Evolutionary conservation across 148 eudicot species (phyloP).

Genomic region (Camellia lanceoleosa): DNA sequence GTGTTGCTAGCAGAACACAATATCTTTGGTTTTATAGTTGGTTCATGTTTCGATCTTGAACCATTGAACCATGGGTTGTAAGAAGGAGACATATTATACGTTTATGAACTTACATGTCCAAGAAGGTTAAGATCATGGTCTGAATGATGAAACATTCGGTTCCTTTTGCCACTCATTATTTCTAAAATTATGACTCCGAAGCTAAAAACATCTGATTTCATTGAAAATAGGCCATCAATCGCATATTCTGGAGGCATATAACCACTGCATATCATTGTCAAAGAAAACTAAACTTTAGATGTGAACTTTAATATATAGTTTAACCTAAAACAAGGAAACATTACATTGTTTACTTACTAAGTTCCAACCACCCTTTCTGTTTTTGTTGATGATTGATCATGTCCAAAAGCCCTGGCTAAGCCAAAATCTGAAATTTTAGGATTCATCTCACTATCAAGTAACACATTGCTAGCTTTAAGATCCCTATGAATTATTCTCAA

Average conservation of each 20-base stretch:
- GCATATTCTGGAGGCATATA: conserved; percentile 20
- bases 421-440: conserved; percentile 16
- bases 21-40: too few relatives aligned
- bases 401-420: background rate
- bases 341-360: background rate
- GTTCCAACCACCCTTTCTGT: conserved; percentile 7
- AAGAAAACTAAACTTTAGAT: background rate
- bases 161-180: background rate
- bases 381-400: background rate
- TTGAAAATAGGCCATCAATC: conserved; percentile 33
- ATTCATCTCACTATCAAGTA: conserved; percentile 13
- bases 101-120: conserved; percentile 10
- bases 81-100: conserved; percentile 7
- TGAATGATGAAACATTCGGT: background rate
- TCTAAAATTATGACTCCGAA: conserved; percentile 13
- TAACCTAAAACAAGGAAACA: background rate
- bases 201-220: conserved; percentile 8
- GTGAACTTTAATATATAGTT: background rate
- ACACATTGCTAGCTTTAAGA: conserved; percentile 16
- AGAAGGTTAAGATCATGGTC: conserved; percentile 12
- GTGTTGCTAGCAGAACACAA: too few relatives aligned
- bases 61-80: too few relatives aligned
- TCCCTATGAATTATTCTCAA: conserved; percentile 24
- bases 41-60: too few relatives aligned
- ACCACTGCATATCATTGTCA: conserved; percentile 26